Percentiles rank a stretch among this genome's conserved stretches.
Conservation (phyloP, 2,329 filamentous ascomycete species). For the Talaromyces rugulosus region DNA sequence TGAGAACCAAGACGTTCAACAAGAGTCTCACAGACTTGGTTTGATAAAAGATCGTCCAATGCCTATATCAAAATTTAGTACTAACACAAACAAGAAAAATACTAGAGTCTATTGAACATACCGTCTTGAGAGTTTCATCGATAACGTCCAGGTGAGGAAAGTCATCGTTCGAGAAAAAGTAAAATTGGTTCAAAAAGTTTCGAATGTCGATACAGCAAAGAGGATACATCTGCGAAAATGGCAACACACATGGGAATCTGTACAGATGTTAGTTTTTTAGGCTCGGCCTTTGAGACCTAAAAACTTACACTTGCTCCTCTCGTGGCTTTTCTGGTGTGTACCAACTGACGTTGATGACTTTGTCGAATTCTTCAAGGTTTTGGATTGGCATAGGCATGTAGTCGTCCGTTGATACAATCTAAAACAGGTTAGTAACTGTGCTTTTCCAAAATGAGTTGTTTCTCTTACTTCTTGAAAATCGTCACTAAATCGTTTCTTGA, state of each 20-base stretch:
- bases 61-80: constrained; percentile 49
- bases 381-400: constrained; percentile 99
- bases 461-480: constrained; percentile 79
- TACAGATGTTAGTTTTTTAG: constrained; percentile 18
- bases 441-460: background rate
- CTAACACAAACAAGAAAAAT: constrained; percentile 6
- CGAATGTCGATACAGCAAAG: constrained; percentile 97
- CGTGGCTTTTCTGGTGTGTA: constrained; percentile 77
- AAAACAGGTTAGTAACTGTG: constrained; percentile 1
- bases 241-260: constrained; percentile 89
- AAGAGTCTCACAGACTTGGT: constrained; percentile 86
- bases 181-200: constrained; percentile 97
- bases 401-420: constrained; percentile 82
- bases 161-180: constrained; percentile 94
- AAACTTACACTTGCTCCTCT: constrained; percentile 67
- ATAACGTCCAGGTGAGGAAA: constrained; percentile 88
- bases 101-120: constrained; percentile 27
- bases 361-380: constrained; percentile 84
- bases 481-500: constrained; percentile 87
- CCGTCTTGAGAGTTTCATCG: constrained; percentile 81
- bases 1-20: constrained; percentile 86
- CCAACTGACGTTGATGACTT: constrained; percentile 95
- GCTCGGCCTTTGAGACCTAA: background rate
- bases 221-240: constrained; percentile 98
- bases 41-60: constrained; percentile 87